A percentile compares a stretch with the other conserved stretches of the same genome.
Evolutionary conservation across 352 stramenopile species (phyloP).

Genomic region (Globisporangium nagaii): DNA sequence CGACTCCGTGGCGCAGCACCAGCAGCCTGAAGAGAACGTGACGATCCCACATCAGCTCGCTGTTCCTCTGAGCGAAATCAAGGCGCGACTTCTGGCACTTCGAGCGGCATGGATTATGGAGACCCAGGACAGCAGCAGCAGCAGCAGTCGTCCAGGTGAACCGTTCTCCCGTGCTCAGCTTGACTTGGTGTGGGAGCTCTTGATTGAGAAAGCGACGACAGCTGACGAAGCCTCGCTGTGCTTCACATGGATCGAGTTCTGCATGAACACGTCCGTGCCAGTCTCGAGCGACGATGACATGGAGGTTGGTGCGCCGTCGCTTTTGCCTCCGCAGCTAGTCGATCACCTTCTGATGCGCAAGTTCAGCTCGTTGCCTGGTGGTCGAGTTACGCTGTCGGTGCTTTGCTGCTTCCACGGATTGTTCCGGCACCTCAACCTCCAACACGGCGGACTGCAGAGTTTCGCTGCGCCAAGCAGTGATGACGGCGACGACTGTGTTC

Average conservation of each 20-base stretch:
- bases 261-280: constrained; percentile 29
- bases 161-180: constrained; percentile 18
- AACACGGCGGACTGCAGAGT: constrained; percentile 27
- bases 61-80: constrained; percentile 28
- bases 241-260: constrained; percentile 76
- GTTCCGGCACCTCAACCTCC: constrained; percentile 56
- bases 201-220: constrained; percentile 26
- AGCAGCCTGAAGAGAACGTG: constrained; percentile 5
- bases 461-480: constrained; percentile 10
- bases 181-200: constrained; percentile 37
- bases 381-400: constrained; percentile 35
- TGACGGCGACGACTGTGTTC: background rate
- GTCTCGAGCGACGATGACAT: background rate
- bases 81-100: constrained; percentile 50
- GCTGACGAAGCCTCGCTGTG: constrained; percentile 51
- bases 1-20: background rate
- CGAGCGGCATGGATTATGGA: constrained; percentile 51
- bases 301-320: background rate
- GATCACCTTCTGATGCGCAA: constrained; percentile 32
- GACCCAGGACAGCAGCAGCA: background rate
- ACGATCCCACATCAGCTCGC: constrained; percentile 7
- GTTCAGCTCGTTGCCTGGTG: constrained; percentile 29
- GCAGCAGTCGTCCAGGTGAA: constrained; percentile 6
- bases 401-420: constrained; percentile 68
- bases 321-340: constrained; percentile 23